Evolutionary conservation across 2,329 filamentous ascomycete genomes (phyloP).

Genomic region (Microdochium nivale): DNA sequence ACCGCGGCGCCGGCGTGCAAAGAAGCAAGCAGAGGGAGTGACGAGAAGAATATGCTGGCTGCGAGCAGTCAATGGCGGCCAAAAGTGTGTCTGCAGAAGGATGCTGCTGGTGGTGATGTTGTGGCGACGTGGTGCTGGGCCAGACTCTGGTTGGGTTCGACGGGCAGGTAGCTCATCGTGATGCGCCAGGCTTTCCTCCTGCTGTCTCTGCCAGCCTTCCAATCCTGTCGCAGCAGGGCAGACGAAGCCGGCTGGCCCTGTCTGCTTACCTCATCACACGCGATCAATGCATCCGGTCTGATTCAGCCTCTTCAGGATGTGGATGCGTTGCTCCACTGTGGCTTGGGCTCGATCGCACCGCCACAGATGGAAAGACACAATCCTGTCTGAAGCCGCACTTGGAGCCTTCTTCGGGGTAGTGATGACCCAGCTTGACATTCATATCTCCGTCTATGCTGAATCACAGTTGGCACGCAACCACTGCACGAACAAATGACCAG

Average conservation of each 20-base stretch:
- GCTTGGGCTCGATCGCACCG: neutral
- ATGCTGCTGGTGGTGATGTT: neutral
- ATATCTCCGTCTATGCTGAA: too few relatives aligned
- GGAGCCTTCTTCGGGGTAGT: too few relatives aligned
- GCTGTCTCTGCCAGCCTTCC: neutral
- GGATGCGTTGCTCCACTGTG: too few relatives aligned
- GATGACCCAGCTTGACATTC: too few relatives aligned
- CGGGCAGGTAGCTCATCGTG: neutral
- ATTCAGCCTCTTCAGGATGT: neutral
- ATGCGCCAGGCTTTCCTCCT: neutral
- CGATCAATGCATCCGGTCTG: neutral
- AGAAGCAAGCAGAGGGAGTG: neutral
- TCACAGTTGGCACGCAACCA: too few relatives aligned
- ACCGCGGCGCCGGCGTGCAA: neutral
- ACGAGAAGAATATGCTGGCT: neutral
- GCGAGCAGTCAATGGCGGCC: neutral
- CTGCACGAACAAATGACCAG: too few relatives aligned
- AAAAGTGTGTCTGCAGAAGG: neutral
- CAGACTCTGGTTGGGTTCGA: neutral
- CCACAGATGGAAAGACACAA: too few relatives aligned
- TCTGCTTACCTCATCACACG: neutral
- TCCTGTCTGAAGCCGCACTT: too few relatives aligned
- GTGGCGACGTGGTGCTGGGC: neutral
- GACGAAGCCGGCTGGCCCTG: neutral
- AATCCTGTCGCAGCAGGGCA: neutral